Conservation (phyloP, 2,329 filamentous ascomycete species). For the Ophidiomyces ophidiicola region DNA sequence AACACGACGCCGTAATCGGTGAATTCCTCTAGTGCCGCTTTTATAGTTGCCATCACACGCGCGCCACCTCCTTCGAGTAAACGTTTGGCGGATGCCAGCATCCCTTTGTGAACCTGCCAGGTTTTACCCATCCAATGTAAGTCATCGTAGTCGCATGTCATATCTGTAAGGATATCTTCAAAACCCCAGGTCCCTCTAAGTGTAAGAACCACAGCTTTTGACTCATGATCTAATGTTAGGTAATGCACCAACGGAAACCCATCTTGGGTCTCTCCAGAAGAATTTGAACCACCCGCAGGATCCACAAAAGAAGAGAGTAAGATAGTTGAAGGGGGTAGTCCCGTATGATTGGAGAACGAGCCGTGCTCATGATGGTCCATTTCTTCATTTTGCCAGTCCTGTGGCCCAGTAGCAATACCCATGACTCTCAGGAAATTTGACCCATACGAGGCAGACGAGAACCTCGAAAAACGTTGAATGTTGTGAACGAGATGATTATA, state of each 20-base stretch:
- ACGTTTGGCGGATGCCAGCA: slow-evolving; percentile 57
- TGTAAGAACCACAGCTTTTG: slow-evolving; percentile 59
- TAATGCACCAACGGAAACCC: slow-evolving; percentile 63
- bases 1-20: slow-evolving; percentile 58
- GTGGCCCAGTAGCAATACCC: slow-evolving; percentile 29
- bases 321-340: slow-evolving; percentile 36
- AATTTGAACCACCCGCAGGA: slow-evolving; percentile 53
- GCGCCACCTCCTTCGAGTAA: slow-evolving; percentile 57
- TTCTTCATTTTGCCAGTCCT: slow-evolving; percentile 22
- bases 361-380: slow-evolving; percentile 33
- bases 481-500: slow-evolving; percentile 36
- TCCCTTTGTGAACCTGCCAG: slow-evolving; percentile 63
- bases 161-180: slow-evolving; percentile 59
- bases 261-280: slow-evolving; percentile 51
- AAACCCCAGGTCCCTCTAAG: slow-evolving; percentile 61
- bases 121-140: slow-evolving; percentile 50
- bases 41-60: slow-evolving; percentile 53
- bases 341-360: slow-evolving; percentile 35
- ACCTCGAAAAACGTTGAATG: slow-evolving; percentile 36
- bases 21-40: slow-evolving; percentile 53
- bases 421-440: slow-evolving; percentile 37
- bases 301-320: slow-evolving; percentile 60
- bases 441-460: slow-evolving; percentile 38
- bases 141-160: slow-evolving; percentile 54
- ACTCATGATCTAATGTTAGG: slow-evolving; percentile 58